Conservation (phyloP, 148 eudicot species). For the Cornus florida region DNA sequence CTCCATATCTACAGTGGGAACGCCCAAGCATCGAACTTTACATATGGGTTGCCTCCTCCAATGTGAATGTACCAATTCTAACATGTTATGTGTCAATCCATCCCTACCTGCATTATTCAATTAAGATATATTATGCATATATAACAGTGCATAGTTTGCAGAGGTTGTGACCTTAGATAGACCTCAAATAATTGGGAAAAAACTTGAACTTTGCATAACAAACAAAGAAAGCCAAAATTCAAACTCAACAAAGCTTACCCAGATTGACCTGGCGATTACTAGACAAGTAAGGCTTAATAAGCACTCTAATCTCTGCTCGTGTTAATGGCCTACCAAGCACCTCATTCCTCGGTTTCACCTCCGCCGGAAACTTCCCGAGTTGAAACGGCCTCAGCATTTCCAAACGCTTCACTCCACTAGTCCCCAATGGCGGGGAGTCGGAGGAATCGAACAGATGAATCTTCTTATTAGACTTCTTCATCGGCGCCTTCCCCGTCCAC, state of each 20-base stretch:
- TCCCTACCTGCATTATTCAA: constrained; percentile 68
- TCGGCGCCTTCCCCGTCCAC: constrained; percentile 94
- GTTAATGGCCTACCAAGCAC: constrained; percentile 76
- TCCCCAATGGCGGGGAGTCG: constrained; percentile 18
- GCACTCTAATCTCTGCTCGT: constrained; percentile 53
- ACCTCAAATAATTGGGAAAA: background rate
- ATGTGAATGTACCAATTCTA: constrained; percentile 87
- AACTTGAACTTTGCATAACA: background rate
- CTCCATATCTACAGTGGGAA: constrained; percentile 95
- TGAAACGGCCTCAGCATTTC: constrained; percentile 47
- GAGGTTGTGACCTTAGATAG: no score
- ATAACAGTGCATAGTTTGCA: no score
- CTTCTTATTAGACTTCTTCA: constrained; percentile 55
- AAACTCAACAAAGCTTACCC: constrained; percentile 39
- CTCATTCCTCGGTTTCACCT: constrained; percentile 46
- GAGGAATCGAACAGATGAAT: constrained; percentile 60
- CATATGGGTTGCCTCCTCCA: constrained; percentile 85
- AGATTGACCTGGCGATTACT: constrained; percentile 75
- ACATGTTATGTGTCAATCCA: constrained; percentile 96
- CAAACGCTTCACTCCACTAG: constrained; percentile 32
- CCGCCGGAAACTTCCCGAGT: constrained; percentile 40
- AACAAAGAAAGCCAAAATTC: background rate
- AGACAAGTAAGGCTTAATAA: constrained; percentile 47
- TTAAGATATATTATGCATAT: background rate
- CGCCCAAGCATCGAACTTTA: constrained; percentile 94